Conservation (phyloP, 2,329 filamentous ascomycete species). For the Fusarium sp. region DNA sequence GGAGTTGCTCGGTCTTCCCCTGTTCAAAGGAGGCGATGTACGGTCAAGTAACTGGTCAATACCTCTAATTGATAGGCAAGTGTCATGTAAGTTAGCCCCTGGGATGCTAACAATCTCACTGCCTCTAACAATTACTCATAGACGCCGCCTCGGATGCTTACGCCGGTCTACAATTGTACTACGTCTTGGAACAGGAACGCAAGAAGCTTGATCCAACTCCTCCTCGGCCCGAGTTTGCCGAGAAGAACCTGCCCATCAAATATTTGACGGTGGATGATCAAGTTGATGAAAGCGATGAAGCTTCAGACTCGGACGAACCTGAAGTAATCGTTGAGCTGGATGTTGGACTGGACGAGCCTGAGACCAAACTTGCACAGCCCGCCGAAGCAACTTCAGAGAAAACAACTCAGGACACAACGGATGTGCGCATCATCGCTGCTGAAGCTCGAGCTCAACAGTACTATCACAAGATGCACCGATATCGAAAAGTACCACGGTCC, state of each 20-base stretch:
- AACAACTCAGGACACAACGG: slow-evolving; percentile 31
- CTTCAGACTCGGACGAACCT: slow-evolving; percentile 41
- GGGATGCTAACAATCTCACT: not conserved
- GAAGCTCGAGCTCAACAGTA: slow-evolving; percentile 53
- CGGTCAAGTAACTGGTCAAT: slow-evolving; percentile 79
- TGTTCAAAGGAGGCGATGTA: slow-evolving; percentile 77
- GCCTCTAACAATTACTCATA: slow-evolving; percentile 45
- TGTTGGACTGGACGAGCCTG: slow-evolving; percentile 10
- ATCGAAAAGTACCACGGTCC: slow-evolving; percentile 42
- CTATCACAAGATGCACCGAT: slow-evolving; percentile 42
- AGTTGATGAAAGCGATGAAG: slow-evolving; percentile 46
- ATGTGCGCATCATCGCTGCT: slow-evolving; percentile 56
- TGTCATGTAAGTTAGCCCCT: slow-evolving; percentile 65
- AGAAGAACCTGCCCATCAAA: slow-evolving; percentile 71
- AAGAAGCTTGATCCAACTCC: slow-evolving; percentile 73
- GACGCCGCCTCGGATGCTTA: slow-evolving; percentile 87
- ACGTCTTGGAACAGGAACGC: slow-evolving; percentile 74
- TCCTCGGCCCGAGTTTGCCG: slow-evolving; percentile 73
- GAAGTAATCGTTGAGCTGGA: slow-evolving; percentile 36
- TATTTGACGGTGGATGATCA: slow-evolving; percentile 49
- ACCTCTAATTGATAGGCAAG: slow-evolving; percentile 69
- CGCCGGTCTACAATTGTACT: slow-evolving; percentile 76
- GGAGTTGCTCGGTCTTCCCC: slow-evolving; percentile 74
- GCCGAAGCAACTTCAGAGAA: not conserved
- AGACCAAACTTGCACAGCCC: slow-evolving; percentile 1